Percentiles rank a stretch among this genome's conserved stretches.
phyloP scores from a whole-genome alignment of 192 early-diverging fungal genomes.

The Entophlyctis helioformis region DNA sequence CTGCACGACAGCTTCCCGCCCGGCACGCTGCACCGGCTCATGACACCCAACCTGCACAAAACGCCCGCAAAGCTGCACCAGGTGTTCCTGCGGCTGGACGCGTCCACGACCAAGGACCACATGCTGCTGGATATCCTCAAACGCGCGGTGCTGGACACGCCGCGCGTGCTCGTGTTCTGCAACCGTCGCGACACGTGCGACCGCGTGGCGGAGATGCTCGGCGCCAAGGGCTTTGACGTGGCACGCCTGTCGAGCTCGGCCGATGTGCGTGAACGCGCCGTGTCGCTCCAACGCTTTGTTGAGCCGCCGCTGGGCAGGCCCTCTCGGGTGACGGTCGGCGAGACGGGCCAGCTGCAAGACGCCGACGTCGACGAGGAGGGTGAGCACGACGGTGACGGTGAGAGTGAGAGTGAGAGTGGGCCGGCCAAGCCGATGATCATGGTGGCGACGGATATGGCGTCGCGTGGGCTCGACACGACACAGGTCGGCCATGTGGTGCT shows the following conservation, averaged over 20 bases:
- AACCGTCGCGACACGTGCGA: conserved; percentile 42
- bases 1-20: conserved; percentile 3
- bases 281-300: conserved; percentile 6
- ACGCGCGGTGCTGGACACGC: conserved; percentile 37
- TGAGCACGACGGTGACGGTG: background rate
- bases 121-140: conserved; percentile 62
- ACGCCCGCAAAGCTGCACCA: conserved; percentile 65
- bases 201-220: conserved; percentile 9
- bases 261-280: conserved; percentile 3
- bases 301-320: background rate
- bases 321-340: background rate
- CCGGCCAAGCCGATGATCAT: conserved; percentile 39
- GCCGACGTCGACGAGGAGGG: background rate
- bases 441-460: conserved; percentile 85
- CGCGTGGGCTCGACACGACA: conserved; percentile 79
- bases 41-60: conserved; percentile 70
- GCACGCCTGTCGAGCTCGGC: conserved; percentile 4
- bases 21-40: conserved; percentile 39
- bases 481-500: conserved; percentile 78
- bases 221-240: conserved; percentile 11
- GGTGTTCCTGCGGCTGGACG: conserved; percentile 64
- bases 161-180: conserved; percentile 76
- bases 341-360: background rate
- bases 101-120: conserved; percentile 48
- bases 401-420: background rate